phyloP scores from a whole-genome alignment of 441 rosid species.

The Erodium trifolium region DNA sequence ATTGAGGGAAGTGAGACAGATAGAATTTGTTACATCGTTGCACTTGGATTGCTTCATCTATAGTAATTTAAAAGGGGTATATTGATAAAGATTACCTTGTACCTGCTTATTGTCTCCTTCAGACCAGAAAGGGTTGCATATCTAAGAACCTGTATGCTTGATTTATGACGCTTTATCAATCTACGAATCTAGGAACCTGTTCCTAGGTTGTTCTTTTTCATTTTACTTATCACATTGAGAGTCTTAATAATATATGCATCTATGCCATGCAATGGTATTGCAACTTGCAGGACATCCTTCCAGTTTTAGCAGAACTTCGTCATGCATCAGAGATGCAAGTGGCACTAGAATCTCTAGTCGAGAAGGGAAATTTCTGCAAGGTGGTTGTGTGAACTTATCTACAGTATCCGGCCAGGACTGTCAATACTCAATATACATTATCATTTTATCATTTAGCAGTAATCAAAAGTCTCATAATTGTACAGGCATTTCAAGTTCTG shows the following conservation, averaged over 20 bases:
- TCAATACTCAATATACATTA: not conserved
- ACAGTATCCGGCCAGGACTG: not conserved
- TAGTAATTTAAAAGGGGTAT: not conserved
- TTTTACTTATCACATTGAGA: not conserved
- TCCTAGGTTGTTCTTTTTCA: not conserved
- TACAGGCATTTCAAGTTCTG: conserved; percentile 93
- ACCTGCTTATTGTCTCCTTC: not conserved
- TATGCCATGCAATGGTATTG: not conserved
- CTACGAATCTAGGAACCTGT: not conserved
- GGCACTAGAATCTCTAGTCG: conserved; percentile 78
- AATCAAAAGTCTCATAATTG: conserved; percentile 20
- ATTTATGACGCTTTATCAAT: not conserved
- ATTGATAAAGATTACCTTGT: not conserved
- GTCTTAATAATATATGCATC: not conserved
- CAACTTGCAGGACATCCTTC: conserved; percentile 70
- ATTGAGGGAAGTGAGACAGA: too few species aligned
- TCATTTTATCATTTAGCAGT: conserved; percentile 16
- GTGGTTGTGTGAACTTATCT: conserved; percentile 26
- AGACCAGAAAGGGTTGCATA: not conserved
- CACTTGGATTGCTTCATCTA: not conserved
- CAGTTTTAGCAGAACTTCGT: conserved; percentile 61
- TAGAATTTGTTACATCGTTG: not conserved
- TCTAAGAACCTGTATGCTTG: conserved; percentile 6
- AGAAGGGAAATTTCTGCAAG: conserved; percentile 92
- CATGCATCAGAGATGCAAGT: conserved; percentile 76